Base-by-base conservation (phyloP, 2,329 filamentous ascomycete genomes). In the Fusarium sp. region DNA sequence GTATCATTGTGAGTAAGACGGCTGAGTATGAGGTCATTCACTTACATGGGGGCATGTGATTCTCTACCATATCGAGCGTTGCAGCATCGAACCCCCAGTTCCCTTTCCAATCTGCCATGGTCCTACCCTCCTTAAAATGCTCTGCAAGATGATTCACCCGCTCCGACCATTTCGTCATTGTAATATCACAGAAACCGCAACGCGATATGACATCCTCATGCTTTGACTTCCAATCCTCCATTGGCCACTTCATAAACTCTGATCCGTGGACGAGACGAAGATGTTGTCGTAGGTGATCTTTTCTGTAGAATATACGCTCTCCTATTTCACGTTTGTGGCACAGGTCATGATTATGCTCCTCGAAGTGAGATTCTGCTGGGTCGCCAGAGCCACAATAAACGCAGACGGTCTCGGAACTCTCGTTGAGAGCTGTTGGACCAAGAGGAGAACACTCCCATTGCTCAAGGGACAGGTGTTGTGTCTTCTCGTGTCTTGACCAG, bases 401-500 rank as follows among this genome's bases (percentile, higher is more conserved):
- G 44, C 84, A 85, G 4, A 39, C 20, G 3, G 15, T 57, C 54
- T 44, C 38, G 6, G 83, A 83, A 5, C 82, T 78, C 20, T 84
- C 81, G 24, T 86, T 81, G 3, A 84, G 75, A 3, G 83, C 81
- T 0, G 65, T 73, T 6, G 81, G 77, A n/a, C 82, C 82, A 0
- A 57, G 20, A 5, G 83, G 83, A 2, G 81, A 79, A 48, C 81
- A 88, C 65, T 82, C 83, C 88, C 80, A 89, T 53, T 75, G 81
- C 76, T 82, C 84, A 1, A 85, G 85, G 11, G 82, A 87, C 54
- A 81, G 81, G 76, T 81, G 87, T 57, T 83, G 82, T 57, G 83
- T 82, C 45, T 83, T 84, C 62, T 89, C 87, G 67, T 89, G 87
- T 26, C 87, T 80, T 39, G 83, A 82, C 84, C 84, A 86, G 28